Evolutionary conservation across 2,329 filamentous ascomycete species (phyloP).

Genomic region (Simplicillium sp.): DNA sequence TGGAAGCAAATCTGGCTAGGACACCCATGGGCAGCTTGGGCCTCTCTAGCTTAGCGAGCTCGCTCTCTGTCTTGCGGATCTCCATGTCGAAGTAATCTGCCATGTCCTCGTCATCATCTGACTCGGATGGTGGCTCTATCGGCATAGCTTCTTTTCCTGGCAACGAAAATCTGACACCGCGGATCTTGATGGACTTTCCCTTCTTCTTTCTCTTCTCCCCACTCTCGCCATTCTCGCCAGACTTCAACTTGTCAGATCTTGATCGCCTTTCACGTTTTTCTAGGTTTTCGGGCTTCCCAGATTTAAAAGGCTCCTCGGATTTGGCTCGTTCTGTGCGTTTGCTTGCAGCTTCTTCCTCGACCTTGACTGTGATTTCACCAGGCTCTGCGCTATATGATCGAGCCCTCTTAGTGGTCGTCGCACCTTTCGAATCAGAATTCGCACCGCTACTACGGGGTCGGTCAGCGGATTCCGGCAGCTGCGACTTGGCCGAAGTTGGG

Average conservation of each 20-base stretch:
- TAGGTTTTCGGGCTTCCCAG: constrained; percentile 3
- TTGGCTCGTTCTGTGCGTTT: constrained; percentile 3
- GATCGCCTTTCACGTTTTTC: constrained; percentile 2
- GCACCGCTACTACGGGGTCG: constrained; percentile 45
- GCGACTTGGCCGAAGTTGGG: constrained; percentile 26
- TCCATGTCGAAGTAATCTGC: constrained; percentile 45
- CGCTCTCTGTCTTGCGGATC: constrained; percentile 40
- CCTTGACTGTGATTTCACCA: constrained; percentile 33
- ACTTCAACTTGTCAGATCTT: not conserved
- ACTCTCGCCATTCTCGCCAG: not conserved
- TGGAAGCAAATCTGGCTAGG: constrained; percentile 34
- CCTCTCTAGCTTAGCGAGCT: constrained; percentile 36
- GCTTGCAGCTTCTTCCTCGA: constrained; percentile 15
- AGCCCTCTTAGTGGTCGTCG: constrained; percentile 22
- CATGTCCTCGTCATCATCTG: constrained; percentile 50
- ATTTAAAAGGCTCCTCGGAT: constrained; percentile 8
- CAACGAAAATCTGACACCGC: constrained; percentile 27
- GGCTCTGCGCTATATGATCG: constrained; percentile 34
- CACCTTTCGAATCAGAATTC: constrained; percentile 28
- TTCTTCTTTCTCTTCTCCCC: constrained; percentile 6
- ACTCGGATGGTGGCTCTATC: constrained; percentile 28
- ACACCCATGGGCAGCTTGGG: constrained; percentile 28
- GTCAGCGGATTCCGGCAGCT: not conserved
- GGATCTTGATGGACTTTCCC: constrained; percentile 17
- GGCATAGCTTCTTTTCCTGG: constrained; percentile 23